Evolutionary conservation across 2,329 filamentous ascomycete species (phyloP).

Genomic region (Coniosporium tulheliwenetii): DNA sequence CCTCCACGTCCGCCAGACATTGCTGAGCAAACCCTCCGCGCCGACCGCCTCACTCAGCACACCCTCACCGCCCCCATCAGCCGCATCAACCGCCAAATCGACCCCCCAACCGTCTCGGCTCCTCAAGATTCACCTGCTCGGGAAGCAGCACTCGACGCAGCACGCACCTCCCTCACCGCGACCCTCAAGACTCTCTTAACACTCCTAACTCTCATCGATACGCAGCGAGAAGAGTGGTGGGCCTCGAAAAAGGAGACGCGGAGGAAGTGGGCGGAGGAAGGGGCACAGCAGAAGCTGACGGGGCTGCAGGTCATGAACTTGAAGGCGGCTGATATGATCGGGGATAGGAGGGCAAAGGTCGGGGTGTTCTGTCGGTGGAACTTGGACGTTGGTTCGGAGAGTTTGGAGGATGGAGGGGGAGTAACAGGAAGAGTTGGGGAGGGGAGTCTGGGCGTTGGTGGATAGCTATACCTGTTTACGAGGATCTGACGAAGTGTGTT

Average conservation of each 20-base stretch:
- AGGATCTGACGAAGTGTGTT: no score
- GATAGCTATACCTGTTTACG: no score
- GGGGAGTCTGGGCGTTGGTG: no score
- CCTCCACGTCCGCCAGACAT: neutral
- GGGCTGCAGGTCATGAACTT: slow-evolving; percentile 1
- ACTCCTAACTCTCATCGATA: neutral
- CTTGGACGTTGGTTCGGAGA: neutral
- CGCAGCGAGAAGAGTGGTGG: slow-evolving; percentile 2
- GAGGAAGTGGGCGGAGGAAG: neutral
- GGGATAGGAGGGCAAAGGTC: slow-evolving; percentile 2
- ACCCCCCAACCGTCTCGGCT: neutral
- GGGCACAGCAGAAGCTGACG: neutral
- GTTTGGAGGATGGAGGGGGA: no score
- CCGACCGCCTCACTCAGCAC: neutral
- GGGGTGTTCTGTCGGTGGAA: slow-evolving; percentile 2
- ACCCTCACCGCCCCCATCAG: no score
- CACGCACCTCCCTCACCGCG: neutral
- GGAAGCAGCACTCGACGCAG: neutral
- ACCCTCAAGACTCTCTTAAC: neutral
- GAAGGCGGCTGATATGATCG: slow-evolving; percentile 1
- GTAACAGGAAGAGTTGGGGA: no score
- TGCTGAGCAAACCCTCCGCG: neutral
- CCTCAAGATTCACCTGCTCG: neutral
- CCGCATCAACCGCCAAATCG: neutral
- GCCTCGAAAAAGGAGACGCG: slow-evolving; percentile 1